phyloP scores from a whole-genome alignment of 176 grass and related monocot species.

The Otatea glauca region DNA sequence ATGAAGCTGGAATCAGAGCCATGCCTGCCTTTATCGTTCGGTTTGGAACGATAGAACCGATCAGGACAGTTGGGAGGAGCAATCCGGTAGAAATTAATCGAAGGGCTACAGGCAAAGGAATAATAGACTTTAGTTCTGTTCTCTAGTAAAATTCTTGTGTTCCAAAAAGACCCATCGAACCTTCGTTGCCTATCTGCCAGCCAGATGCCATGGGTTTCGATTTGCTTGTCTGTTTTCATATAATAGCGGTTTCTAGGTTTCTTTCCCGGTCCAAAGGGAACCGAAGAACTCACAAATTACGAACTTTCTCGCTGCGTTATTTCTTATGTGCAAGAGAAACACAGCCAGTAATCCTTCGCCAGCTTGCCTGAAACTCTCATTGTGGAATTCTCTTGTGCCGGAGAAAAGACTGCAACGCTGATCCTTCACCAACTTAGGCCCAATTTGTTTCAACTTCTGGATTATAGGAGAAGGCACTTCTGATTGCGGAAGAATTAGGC shows the following conservation, averaged over 20 bases:
- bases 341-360: background rate
- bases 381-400: background rate
- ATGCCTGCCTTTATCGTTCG: background rate
- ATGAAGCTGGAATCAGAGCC: background rate
- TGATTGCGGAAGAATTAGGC: too few species aligned
- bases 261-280: background rate
- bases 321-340: too few species aligned
- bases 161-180: background rate
- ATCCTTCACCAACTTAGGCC: background rate
- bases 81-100: background rate
- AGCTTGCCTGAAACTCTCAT: background rate
- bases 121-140: background rate
- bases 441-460: too few species aligned
- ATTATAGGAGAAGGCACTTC: too few species aligned
- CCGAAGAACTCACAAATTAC: background rate
- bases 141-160: background rate
- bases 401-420: background rate
- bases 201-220: background rate
- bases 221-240: background rate
- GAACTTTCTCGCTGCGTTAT: background rate
- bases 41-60: background rate
- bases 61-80: background rate
- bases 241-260: background rate
- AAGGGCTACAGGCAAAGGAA: background rate
- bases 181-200: background rate